Evolutionary conservation across 1,284 basidiomycete species (phyloP).

Genomic region (Apiotrichum laibachii): DNA sequence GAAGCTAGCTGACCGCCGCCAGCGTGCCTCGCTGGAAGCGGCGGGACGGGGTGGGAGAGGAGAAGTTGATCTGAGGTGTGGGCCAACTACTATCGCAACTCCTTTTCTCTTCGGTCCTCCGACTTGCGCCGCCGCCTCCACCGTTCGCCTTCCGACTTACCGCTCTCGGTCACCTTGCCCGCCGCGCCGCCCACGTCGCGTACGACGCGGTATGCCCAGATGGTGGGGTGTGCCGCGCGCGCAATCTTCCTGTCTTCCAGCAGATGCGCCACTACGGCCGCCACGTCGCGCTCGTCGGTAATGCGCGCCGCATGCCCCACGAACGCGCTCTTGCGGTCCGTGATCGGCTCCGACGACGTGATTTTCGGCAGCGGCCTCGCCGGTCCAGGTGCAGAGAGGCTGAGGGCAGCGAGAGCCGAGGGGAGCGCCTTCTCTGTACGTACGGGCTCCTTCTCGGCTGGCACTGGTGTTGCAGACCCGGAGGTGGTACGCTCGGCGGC

Average conservation of each 20-base stretch:
- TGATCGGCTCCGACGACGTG: conserved; percentile 68
- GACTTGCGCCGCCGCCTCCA: no score
- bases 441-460: background rate
- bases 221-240: conserved; percentile 79
- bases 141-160: no score
- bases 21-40: no score
- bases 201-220: conserved; percentile 65
- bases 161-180: conserved; percentile 37
- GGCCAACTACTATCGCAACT: no score
- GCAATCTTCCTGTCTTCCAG: conserved; percentile 61
- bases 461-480: background rate
- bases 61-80: no score
- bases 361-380: conserved; percentile 51
- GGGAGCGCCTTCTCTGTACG: background rate
- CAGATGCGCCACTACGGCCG: conserved; percentile 67
- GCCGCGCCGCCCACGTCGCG: conserved; percentile 42
- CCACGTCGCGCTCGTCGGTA: conserved; percentile 72
- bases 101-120: no score
- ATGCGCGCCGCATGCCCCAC: conserved; percentile 77
- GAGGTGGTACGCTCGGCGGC: background rate
- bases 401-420: background rate
- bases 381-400: background rate
- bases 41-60: no score
- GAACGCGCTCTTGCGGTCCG: conserved; percentile 77
- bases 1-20: no score